These are phyloP conservation scores for Neoarthrinium moseri DNA, from an alignment of 2,329 filamentous ascomycete genomes.

Conservation along the genomic window DNA sequence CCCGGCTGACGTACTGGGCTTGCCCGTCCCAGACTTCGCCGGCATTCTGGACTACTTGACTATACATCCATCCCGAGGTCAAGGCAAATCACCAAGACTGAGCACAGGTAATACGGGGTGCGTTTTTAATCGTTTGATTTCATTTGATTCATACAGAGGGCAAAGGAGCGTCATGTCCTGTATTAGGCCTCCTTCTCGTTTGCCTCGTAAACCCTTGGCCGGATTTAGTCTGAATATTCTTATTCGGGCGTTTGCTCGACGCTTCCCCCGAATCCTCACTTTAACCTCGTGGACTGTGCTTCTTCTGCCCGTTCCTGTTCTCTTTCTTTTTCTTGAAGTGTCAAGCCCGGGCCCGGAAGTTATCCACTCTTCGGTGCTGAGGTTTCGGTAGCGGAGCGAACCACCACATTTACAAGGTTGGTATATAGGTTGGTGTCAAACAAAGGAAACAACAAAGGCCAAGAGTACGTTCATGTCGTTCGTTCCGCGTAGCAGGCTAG, in stretches of 20 bases:
- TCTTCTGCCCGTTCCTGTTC: too few relatives aligned
- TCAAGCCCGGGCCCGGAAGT: too few relatives aligned
- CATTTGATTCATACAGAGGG: conserved; percentile 8
- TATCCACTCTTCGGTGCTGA: conserved; percentile 65
- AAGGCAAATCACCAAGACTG: too few relatives aligned
- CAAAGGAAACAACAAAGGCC: conserved; percentile 46
- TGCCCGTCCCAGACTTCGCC: too few relatives aligned
- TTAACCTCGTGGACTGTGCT: conserved; percentile 66
- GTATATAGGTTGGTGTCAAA: conserved; percentile 44
- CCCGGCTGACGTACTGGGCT: too few relatives aligned
- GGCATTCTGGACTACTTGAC: too few relatives aligned
- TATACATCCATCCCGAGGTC: too few relatives aligned
- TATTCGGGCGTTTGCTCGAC: conserved; percentile 58
- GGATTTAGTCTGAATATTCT: conserved; percentile 15
- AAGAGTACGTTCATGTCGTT: conserved; percentile 28
- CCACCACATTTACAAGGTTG: conserved; percentile 48
- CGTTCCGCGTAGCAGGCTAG: conserved; percentile 11
- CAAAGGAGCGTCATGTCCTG: conserved; percentile 10
- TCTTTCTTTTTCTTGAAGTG: too few relatives aligned
- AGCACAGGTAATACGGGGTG: too few relatives aligned
- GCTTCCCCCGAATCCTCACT: conserved; percentile 61
- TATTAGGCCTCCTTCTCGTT: conserved; percentile 6
- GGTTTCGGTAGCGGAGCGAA: conserved; percentile 62
- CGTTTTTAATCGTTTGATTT: too few relatives aligned
- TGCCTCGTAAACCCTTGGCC: conserved; percentile 1